Evolutionary conservation across 192 early-diverging fungal genomes (phyloP).

Genomic region (Kappamyces sp.): DNA sequence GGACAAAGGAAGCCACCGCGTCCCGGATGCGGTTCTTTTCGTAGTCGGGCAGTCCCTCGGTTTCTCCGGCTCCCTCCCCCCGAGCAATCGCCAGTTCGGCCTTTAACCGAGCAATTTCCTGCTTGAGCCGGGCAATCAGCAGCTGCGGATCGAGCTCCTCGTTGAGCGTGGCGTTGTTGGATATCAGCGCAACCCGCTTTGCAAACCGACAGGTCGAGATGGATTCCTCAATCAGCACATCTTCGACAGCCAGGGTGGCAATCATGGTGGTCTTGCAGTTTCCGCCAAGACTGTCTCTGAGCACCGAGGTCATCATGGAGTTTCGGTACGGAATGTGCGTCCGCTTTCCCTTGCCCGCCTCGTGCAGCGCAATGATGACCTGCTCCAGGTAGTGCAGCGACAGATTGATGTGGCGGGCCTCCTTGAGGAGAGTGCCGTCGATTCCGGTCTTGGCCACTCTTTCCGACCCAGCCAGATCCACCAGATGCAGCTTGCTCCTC

Average conservation of each 20-base stretch:
- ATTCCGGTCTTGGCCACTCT: constrained; percentile 47
- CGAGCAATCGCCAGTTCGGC: constrained; percentile 50
- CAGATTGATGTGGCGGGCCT: constrained; percentile 57
- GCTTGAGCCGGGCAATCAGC: constrained; percentile 43
- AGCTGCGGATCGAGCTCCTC: constrained; percentile 55
- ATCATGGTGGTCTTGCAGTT: constrained; percentile 63
- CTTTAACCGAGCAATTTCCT: constrained; percentile 44
- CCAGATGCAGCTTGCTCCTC: constrained; percentile 50
- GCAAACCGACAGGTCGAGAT: constrained; percentile 64
- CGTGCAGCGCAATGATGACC: constrained; percentile 57
- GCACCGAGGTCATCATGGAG: constrained; percentile 55
- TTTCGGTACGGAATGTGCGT: constrained; percentile 58
- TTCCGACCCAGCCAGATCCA: constrained; percentile 68
- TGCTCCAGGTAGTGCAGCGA: constrained; percentile 60
- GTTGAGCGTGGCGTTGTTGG: constrained; percentile 46
- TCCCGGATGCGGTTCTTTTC: constrained; percentile 46
- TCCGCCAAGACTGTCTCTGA: constrained; percentile 54
- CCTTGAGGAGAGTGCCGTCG: constrained; percentile 48
- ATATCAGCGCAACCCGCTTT: constrained; percentile 53
- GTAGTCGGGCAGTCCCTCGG: constrained; percentile 48
- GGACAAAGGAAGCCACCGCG: constrained; percentile 44
- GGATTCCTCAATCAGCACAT: constrained; percentile 58
- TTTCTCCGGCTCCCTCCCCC: constrained; percentile 29
- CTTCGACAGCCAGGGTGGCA: constrained; percentile 52
- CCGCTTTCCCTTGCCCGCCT: constrained; percentile 45